Conservation (phyloP, 495 filamentous ascomycete species). For the Podospora pseudoanserina region DNA sequence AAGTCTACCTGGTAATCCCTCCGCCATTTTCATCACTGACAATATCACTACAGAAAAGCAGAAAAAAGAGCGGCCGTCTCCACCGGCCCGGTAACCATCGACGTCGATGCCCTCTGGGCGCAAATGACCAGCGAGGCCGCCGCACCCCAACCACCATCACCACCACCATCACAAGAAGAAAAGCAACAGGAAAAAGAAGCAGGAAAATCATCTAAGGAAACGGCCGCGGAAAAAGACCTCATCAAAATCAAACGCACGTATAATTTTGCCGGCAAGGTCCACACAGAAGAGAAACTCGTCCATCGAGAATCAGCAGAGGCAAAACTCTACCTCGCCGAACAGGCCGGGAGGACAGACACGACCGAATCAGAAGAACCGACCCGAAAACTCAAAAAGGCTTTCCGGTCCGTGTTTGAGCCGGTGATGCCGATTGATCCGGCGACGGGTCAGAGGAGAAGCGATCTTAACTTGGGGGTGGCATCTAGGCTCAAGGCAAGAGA, state of each 20-base stretch:
- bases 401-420: conserved; percentile 81
- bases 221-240: conserved; percentile 37
- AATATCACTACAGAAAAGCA: conserved; percentile 48
- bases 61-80: conserved; percentile 60
- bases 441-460: conserved; percentile 34
- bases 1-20: conserved; percentile 27
- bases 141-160: conserved; percentile 4
- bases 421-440: conserved; percentile 43
- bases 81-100: conserved; percentile 69
- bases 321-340: conserved; percentile 62
- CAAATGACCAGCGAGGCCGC: conserved; percentile 59
- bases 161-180: conserved; percentile 23
- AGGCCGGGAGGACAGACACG: conserved; percentile 20
- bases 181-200: background rate
- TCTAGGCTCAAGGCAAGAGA: conserved; percentile 40
- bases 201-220: no score
- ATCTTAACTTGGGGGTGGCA: conserved; percentile 49
- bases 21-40: background rate
- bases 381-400: conserved; percentile 65
- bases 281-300: conserved; percentile 78
- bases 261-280: conserved; percentile 83
- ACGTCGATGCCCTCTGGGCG: conserved; percentile 87
- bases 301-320: conserved; percentile 77
- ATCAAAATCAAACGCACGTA: conserved; percentile 86
- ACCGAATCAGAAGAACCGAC: conserved; percentile 30